phyloP scores from a whole-genome alignment of 2,329 filamentous ascomycete species.

The Scopulariopsis brevicaulis region DNA sequence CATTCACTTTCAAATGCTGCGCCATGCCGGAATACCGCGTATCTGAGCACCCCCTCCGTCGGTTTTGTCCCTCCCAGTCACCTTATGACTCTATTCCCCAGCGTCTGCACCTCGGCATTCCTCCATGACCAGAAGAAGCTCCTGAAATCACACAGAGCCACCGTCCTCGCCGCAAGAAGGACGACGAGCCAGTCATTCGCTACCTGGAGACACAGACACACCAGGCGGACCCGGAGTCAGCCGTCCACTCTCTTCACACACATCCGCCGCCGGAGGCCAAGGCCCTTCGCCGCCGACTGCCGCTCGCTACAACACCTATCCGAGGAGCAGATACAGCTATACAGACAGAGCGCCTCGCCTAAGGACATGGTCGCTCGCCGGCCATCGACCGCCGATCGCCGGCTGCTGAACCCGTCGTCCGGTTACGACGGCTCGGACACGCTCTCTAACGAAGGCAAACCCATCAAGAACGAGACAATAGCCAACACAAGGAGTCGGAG shows the following conservation, averaged over 20 bases:
- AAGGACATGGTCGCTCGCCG: constrained; percentile 19
- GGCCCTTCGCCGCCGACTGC: constrained; percentile 2
- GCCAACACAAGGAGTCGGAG: neutral
- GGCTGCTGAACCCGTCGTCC: constrained; percentile 8
- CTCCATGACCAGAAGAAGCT: constrained; percentile 29
- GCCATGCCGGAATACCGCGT: no score
- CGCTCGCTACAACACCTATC: constrained; percentile 2
- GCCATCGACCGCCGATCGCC: constrained; percentile 10
- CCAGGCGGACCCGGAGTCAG: constrained; percentile 20
- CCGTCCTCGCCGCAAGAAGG: constrained; percentile 29
- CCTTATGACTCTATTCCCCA: constrained; percentile 2
- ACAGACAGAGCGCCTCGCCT: neutral
- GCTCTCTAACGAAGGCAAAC: neutral
- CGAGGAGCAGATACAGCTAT: neutral
- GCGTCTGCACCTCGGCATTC: constrained; percentile 27
- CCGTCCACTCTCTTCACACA: constrained; percentile 23
- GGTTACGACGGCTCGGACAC: neutral
- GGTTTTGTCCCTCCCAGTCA: neutral
- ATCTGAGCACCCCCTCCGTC: neutral
- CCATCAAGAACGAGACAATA: neutral
- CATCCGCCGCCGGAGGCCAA: constrained; percentile 3
- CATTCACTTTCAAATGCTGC: no score
- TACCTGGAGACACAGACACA: constrained; percentile 23
- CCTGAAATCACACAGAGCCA: constrained; percentile 25
- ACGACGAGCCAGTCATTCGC: constrained; percentile 18